phyloP scores from a whole-genome alignment of 805 yeast species.

The Hanseniaspora meyeri region DNA sequence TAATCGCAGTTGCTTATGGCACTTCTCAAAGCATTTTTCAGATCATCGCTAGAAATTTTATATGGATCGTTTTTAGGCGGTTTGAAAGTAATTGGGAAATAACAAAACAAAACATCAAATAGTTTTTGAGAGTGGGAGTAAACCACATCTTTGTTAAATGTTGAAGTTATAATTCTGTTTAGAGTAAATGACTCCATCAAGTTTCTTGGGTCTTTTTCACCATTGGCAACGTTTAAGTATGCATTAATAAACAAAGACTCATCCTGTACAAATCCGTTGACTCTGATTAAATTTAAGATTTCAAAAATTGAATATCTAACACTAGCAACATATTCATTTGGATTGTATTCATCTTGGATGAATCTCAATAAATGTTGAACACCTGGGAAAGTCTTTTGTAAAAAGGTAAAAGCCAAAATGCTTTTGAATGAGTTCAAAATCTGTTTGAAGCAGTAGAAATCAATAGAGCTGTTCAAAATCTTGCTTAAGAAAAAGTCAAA shows the following conservation, averaged over 20 bases:
- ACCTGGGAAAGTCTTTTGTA: constrained; percentile 18
- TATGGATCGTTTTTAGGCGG: constrained; percentile 82
- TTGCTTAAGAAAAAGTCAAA: constrained; percentile 50
- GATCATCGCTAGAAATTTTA: constrained; percentile 59
- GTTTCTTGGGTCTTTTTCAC: constrained; percentile 92
- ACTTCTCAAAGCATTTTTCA: constrained; percentile 48
- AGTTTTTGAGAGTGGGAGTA: constrained; percentile 45
- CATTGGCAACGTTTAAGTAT: constrained; percentile 58
- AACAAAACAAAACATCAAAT: constrained; percentile 84
- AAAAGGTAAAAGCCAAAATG: constrained; percentile 39
- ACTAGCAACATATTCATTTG: constrained; percentile 48
- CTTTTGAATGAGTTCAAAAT: constrained; percentile 44
- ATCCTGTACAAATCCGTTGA: constrained; percentile 8
- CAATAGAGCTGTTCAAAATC: constrained; percentile 36
- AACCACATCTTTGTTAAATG: constrained; percentile 30
- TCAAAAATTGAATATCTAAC: constrained; percentile 49
- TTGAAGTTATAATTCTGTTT: constrained; percentile 35
- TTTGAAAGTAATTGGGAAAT: constrained; percentile 88
- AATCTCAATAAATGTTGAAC: constrained; percentile 25
- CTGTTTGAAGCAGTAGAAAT: constrained; percentile 40
- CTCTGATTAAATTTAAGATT: constrained; percentile 32
- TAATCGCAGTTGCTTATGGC: constrained; percentile 50
- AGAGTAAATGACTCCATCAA: constrained; percentile 56
- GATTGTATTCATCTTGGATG: constrained; percentile 36
- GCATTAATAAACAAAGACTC: constrained; percentile 34